phyloP scores from a whole-genome alignment of 2,329 filamentous ascomycete genomes.

The Monilinia fructigena region DNA sequence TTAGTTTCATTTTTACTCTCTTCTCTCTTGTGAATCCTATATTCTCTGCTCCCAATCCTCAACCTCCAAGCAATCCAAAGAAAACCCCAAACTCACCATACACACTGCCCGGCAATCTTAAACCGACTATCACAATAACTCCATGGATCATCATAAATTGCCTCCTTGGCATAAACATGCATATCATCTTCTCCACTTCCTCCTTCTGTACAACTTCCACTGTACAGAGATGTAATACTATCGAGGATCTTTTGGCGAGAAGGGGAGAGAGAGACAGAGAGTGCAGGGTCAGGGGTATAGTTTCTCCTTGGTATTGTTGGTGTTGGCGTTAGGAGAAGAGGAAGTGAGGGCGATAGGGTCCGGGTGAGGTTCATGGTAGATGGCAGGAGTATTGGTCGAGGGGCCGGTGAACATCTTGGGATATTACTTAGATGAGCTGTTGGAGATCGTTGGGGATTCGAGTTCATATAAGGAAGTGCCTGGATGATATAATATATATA shows the following conservation, averaged over 20 bases:
- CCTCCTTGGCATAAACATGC: slow-evolving; percentile 48
- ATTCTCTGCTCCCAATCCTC: background rate
- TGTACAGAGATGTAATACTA: slow-evolving; percentile 47
- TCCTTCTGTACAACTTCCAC: slow-evolving; percentile 46
- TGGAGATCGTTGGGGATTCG: background rate
- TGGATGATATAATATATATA: background rate
- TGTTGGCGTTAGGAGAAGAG: background rate
- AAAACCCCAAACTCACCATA: slow-evolving; percentile 34
- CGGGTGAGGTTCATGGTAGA: slow-evolving; percentile 22
- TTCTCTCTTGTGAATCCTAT: background rate
- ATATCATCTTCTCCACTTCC: slow-evolving; percentile 43
- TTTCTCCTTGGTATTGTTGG: slow-evolving; percentile 34
- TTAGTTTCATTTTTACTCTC: background rate
- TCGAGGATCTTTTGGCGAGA: slow-evolving; percentile 45
- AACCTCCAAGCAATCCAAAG: too few relatives aligned
- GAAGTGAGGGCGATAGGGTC: slow-evolving; percentile 21
- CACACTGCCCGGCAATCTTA: slow-evolving; percentile 53
- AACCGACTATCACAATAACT: slow-evolving; percentile 51
- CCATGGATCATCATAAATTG: slow-evolving; percentile 50
- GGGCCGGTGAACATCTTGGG: background rate
- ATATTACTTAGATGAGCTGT: background rate
- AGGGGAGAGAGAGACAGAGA: slow-evolving; percentile 38
- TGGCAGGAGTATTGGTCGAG: background rate
- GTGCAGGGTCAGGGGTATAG: slow-evolving; percentile 45
- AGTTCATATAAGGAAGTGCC: background rate